Evolutionary conservation across 768 basidiomycete genomes (phyloP).

Genomic region (Boletus vinaceobasis): DNA sequence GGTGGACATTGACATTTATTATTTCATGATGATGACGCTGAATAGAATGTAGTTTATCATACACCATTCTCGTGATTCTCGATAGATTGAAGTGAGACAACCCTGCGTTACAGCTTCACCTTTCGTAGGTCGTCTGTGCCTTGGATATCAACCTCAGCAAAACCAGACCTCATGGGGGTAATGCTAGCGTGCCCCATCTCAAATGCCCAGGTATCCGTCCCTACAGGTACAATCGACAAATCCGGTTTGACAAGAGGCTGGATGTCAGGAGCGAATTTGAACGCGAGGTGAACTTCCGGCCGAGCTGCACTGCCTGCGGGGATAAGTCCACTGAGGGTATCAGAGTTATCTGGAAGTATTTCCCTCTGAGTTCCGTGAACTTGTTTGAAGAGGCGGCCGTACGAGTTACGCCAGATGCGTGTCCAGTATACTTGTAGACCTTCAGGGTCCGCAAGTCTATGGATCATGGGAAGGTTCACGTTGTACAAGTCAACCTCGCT

Average conservation of each 20-base stretch:
- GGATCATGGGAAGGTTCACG: slow-evolving; percentile 84
- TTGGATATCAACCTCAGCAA: slow-evolving; percentile 49
- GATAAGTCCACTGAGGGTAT: slow-evolving; percentile 29
- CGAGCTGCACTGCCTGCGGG: slow-evolving; percentile 1
- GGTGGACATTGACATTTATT: slow-evolving; percentile 2
- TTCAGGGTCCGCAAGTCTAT: slow-evolving; percentile 53
- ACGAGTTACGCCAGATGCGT: slow-evolving; percentile 79
- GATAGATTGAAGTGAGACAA: slow-evolving; percentile 23
- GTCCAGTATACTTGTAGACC: slow-evolving; percentile 78
- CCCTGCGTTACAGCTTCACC: slow-evolving; percentile 41
- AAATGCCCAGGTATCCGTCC: slow-evolving; percentile 82
- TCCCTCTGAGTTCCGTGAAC: slow-evolving; percentile 19
- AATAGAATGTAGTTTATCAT: slow-evolving; percentile 9
- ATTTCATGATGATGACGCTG: slow-evolving; percentile 8
- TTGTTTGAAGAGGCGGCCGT: slow-evolving; percentile 73
- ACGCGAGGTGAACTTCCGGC: slow-evolving; percentile 46
- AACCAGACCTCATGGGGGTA: slow-evolving; percentile 72
- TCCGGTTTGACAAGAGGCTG: slow-evolving; percentile 61
- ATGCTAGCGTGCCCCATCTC: slow-evolving; percentile 67
- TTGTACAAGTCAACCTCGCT: slow-evolving; percentile 80
- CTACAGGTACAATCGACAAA: slow-evolving; percentile 58
- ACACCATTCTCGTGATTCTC: background rate
- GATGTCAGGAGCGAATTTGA: slow-evolving; percentile 78
- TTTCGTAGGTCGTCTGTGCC: slow-evolving; percentile 5
- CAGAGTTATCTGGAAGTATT: slow-evolving; percentile 42